Conservation (phyloP, 2,329 filamentous ascomycete species). For the Scedosporium dehoogii region DNA sequence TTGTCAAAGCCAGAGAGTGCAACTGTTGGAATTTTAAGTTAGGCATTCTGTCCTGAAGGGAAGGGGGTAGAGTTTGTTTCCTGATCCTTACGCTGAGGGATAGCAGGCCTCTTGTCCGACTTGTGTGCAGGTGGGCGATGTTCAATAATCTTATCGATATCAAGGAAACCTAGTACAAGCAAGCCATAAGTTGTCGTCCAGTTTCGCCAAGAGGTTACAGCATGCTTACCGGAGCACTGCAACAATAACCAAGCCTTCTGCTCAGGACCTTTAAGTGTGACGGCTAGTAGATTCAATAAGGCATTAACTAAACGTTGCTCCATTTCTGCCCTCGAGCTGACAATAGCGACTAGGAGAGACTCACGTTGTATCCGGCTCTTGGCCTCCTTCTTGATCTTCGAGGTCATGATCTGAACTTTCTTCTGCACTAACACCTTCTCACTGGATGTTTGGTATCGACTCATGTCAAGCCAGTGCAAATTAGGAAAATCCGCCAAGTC, state of each 20-base stretch:
- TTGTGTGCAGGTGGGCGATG: slow-evolving; percentile 16
- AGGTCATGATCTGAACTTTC: not conserved
- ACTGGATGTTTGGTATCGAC: not conserved
- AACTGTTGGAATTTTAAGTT: slow-evolving; percentile 8
- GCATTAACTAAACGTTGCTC: slow-evolving; percentile 5
- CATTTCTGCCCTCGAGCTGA: not conserved
- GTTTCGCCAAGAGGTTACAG: not conserved
- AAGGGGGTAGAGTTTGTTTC: no score
- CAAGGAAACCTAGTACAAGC: slow-evolving; percentile 20
- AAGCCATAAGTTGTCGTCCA: not conserved
- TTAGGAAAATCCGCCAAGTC: not conserved
- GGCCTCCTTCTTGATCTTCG: slow-evolving; percentile 15
- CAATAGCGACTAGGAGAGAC: slow-evolving; percentile 7
- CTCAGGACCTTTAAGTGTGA: slow-evolving; percentile 6
- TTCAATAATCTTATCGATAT: slow-evolving; percentile 28
- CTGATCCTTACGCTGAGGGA: slow-evolving; percentile 12
- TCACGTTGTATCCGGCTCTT: slow-evolving; percentile 16
- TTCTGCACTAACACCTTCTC: not conserved
- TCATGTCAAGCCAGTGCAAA: not conserved
- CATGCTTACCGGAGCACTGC: slow-evolving; percentile 11
- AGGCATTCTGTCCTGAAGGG: not conserved
- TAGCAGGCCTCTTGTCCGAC: slow-evolving; percentile 16
- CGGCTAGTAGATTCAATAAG: slow-evolving; percentile 1
- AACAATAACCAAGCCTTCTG: slow-evolving; percentile 20
- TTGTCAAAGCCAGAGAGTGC: slow-evolving; percentile 9